Evolutionary conservation across 768 basidiomycete species (phyloP), one percentile per base, ranked within the genome.

Genomic region (Tulasnella sp.): DNA sequence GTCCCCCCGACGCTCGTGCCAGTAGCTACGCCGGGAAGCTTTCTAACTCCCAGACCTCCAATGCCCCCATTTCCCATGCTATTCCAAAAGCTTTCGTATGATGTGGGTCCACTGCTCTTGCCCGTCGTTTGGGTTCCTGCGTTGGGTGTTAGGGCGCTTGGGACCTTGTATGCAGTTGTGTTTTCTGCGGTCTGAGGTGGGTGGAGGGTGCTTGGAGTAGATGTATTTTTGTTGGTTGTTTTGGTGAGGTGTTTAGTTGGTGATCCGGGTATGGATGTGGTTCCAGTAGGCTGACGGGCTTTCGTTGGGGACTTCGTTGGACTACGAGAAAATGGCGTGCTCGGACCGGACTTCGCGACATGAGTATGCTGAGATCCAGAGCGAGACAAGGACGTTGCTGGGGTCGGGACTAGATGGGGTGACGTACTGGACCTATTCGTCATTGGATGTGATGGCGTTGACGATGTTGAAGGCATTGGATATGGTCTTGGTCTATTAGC

Each of bases 31-130:
- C n/a, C n/a, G n/a, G n/a, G n/a, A n/a, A n/a, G n/a, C n/a, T n/a
- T n/a, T n/a, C n/a, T n/a, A n/a, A n/a, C n/a, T n/a, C n/a, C n/a
- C n/a, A n/a, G n/a, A n/a, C n/a, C 45, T 46, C 17, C 45, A 14
- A 25, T 27, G 14, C 51, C 36, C 31, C 51, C 36, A 4, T 34
- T 23, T 21, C 36, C 51, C 34, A 53, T 19, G n/a, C 36, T 32
- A 25, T 25, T 53, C 51, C 51, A 53, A 14, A 53, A 53, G 36
- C 51, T 53, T 37, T 53, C 51, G 35, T 53, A 53, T 17, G 32
- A 35, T 27, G 51, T 53, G 9, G 51, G 51, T 21, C 51, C 51
- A 35, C 35, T 21, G 40, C 31, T 15, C 17, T 32, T 27, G 15
- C 51, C 36, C 6, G 51, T 14, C 1, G 23, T 5, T 9, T 23